A percentile compares a stretch with the other conserved stretches of the same genome.
These are phyloP conservation scores for Sutorius eximius DNA, from an alignment of 1,284 basidiomycete species.

Conservation along the genomic window DNA sequence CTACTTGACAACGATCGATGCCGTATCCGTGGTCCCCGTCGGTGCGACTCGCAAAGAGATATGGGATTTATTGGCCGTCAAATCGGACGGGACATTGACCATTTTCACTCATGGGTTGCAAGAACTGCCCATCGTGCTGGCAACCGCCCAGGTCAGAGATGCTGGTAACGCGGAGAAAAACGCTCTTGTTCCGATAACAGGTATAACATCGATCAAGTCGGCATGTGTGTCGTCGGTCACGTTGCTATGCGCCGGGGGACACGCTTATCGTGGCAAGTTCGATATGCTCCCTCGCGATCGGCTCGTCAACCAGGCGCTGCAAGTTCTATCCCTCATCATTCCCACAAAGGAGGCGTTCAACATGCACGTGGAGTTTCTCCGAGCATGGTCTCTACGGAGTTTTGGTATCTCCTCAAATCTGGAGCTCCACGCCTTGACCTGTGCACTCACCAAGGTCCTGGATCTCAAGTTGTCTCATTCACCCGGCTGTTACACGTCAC, in stretches of 20 bases:
- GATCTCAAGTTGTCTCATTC: slow-evolving; percentile 36
- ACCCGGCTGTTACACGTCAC: not conserved
- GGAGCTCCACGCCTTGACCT: slow-evolving; percentile 58
- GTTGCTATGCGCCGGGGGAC: slow-evolving; percentile 49
- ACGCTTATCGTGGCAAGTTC: slow-evolving; percentile 45
- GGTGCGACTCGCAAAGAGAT: slow-evolving; percentile 60
- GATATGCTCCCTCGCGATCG: slow-evolving; percentile 50
- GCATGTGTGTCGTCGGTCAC: slow-evolving; percentile 47
- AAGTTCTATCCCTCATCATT: slow-evolving; percentile 60
- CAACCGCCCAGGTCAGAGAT: slow-evolving; percentile 23
- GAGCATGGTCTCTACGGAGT: slow-evolving; percentile 49
- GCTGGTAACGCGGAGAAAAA: slow-evolving; percentile 11
- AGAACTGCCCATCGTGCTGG: slow-evolving; percentile 44
- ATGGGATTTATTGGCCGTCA: slow-evolving; percentile 68
- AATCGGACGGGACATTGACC: slow-evolving; percentile 48
- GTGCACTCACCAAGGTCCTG: slow-evolving; percentile 53
- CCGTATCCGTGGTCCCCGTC: slow-evolving; percentile 56
- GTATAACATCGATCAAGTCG: slow-evolving; percentile 41
- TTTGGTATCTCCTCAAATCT: slow-evolving; percentile 44
- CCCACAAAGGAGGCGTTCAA: slow-evolving; percentile 54
- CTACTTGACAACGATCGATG: slow-evolving; percentile 43
- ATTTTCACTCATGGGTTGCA: slow-evolving; percentile 62
- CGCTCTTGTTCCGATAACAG: slow-evolving; percentile 28
- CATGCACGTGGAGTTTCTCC: slow-evolving; percentile 58
- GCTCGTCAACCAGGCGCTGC: slow-evolving; percentile 60